These are phyloP conservation scores for Beauveria rudraprayagi DNA, from an alignment of 2,329 filamentous ascomycete species.

Conservation along the genomic window DNA sequence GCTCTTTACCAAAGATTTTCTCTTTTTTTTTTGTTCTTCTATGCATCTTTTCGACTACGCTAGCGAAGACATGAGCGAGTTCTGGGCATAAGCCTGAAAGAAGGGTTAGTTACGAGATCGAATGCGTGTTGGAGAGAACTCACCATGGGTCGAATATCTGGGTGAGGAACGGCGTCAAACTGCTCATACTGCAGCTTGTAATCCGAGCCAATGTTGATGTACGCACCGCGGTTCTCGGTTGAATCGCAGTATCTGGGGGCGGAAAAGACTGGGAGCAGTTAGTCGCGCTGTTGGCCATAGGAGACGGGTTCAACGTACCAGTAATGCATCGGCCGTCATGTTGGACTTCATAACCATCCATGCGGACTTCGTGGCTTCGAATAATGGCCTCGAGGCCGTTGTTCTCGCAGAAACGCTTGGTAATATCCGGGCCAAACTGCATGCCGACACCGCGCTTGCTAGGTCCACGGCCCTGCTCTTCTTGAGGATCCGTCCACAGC, in stretches of 20 bases:
- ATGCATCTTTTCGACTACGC: conserved; percentile 42
- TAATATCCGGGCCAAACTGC: conserved; percentile 95
- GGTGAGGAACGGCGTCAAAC: conserved; percentile 95
- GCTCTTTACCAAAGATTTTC: not conserved
- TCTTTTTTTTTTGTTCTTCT: not conserved
- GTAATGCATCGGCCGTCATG: conserved; percentile 95
- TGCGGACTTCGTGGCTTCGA: conserved; percentile 93
- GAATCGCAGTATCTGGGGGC: conserved; percentile 96
- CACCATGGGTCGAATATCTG: conserved; percentile 88
- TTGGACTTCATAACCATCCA: conserved; percentile 99
- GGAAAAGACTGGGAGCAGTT: conserved; percentile 63
- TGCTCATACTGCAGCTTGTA: conserved; percentile 88
- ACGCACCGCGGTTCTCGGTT: conserved; percentile 95
- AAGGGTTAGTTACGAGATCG: conserved; percentile 17
- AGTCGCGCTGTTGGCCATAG: conserved; percentile 15
- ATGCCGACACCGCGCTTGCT: conserved; percentile 95
- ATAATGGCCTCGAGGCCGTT: conserved; percentile 94
- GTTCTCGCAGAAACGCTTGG: conserved; percentile 91
- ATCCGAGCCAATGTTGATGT: conserved; percentile 90
- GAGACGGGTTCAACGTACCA: conserved; percentile 39
- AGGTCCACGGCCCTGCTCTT: conserved; percentile 74
- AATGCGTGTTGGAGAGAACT: conserved; percentile 14
- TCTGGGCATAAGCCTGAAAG: conserved; percentile 70
- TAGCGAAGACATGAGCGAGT: conserved; percentile 69
- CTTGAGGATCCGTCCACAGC: conserved; percentile 97